Evolutionary conservation across 139 green algal genomes (phyloP).

Genomic region (Volvox reticuliferus): DNA sequence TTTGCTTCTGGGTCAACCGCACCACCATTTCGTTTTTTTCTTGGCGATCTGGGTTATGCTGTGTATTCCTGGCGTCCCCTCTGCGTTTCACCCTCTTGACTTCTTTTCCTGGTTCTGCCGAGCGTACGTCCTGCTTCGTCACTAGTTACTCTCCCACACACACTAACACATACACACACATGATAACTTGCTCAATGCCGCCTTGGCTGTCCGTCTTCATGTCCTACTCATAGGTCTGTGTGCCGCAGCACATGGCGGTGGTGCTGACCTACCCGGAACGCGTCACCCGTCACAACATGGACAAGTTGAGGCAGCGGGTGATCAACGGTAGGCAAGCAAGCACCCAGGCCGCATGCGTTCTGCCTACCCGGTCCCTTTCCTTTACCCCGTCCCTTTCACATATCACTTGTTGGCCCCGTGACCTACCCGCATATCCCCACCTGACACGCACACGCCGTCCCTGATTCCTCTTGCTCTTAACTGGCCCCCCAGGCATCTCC

Average conservation of each 20-base stretch:
- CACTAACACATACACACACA: too few species aligned
- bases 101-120: too few species aligned
- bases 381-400: not conserved
- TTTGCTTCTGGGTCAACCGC: too few species aligned
- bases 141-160: too few species aligned
- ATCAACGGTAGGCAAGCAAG: constrained; percentile 67
- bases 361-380: not conserved
- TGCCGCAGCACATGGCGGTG: constrained; percentile 93
- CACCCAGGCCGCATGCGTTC: not conserved
- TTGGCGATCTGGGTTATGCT: too few species aligned
- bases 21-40: too few species aligned
- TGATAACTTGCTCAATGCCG: too few species aligned
- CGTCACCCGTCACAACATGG: constrained; percentile 94
- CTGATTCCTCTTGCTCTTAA: not conserved
- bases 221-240: constrained; percentile 77
- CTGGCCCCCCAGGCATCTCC: constrained; percentile 58
- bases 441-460: not conserved
- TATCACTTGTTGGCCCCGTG: not conserved
- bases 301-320: constrained; percentile 82
- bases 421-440: not conserved
- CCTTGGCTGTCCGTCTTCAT: not conserved
- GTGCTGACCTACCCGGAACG: constrained; percentile 96
- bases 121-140: too few species aligned
- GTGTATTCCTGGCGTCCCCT: too few species aligned
- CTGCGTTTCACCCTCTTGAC: too few species aligned